Conservation (phyloP, 2,329 filamentous ascomycete species). For the Endothia cerciana region DNA sequence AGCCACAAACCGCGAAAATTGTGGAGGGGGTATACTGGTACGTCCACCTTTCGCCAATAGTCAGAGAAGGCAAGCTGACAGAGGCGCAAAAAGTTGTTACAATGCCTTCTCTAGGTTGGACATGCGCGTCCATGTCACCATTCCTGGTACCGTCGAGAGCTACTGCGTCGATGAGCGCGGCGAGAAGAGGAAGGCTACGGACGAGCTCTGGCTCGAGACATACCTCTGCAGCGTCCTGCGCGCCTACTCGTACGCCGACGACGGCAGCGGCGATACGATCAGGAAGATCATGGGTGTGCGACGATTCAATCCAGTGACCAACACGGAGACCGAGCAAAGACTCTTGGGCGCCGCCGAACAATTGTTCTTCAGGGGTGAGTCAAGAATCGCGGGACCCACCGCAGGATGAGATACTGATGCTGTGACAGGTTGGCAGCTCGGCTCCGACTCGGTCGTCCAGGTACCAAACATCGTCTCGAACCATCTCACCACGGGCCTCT, state of each 20-base stretch:
- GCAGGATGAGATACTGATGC: slow-evolving; percentile 22
- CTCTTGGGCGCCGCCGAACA: slow-evolving; percentile 94
- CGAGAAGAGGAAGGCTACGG: slow-evolving; percentile 89
- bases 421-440: slow-evolving; percentile 81
- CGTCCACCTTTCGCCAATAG: slow-evolving; percentile 33
- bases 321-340: slow-evolving; percentile 96
- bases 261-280: slow-evolving; percentile 91
- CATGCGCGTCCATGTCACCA: slow-evolving; percentile 98
- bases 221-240: slow-evolving; percentile 94
- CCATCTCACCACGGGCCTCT: slow-evolving; percentile 87
- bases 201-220: slow-evolving; percentile 95
- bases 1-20: slow-evolving; percentile 77
- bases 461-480: slow-evolving; percentile 97
- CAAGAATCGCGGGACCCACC: too few relatives aligned
- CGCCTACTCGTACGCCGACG: slow-evolving; percentile 95
- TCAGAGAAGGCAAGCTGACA: slow-evolving; percentile 25
- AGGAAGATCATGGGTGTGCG: slow-evolving; percentile 97
- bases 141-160: slow-evolving; percentile 93
- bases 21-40: slow-evolving; percentile 94
- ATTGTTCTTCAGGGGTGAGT: slow-evolving; percentile 85
- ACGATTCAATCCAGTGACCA: slow-evolving; percentile 96
- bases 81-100: slow-evolving; percentile 68
- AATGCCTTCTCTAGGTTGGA: slow-evolving; percentile 98
- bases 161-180: slow-evolving; percentile 97
- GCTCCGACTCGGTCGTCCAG: slow-evolving; percentile 95